Evolutionary conservation across 2,329 filamentous ascomycete species (phyloP).

Genomic region (Periconia digitata): DNA sequence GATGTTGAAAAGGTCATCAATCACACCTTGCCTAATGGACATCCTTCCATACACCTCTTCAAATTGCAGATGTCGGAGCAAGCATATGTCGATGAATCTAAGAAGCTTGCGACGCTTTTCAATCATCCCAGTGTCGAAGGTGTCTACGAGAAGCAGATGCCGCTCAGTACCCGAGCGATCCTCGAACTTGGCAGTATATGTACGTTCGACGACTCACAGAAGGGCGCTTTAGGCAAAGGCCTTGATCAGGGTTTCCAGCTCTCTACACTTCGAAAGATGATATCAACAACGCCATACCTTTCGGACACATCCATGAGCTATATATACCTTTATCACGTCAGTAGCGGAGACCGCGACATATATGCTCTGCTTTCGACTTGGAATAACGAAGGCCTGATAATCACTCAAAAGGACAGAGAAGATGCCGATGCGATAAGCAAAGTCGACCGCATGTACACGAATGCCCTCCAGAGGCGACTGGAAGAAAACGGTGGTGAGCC

Average conservation of each 20-base stretch:
- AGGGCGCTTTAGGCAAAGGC: conserved; percentile 87
- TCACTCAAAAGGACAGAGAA: conserved; percentile 81
- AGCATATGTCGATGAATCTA: conserved; percentile 78
- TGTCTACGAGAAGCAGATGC: conserved; percentile 92
- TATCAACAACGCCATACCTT: conserved; percentile 73
- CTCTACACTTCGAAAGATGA: conserved; percentile 67
- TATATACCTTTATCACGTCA: conserved; percentile 90
- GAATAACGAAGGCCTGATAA: conserved; percentile 76
- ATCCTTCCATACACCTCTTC: conserved; percentile 91
- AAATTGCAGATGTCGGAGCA: conserved; percentile 89
- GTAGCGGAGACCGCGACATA: conserved; percentile 85
- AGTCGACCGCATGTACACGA: conserved; percentile 81
- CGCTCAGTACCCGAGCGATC: conserved; percentile 81
- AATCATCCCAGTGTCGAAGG: conserved; percentile 94
- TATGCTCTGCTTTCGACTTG: conserved; percentile 91
- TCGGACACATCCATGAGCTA: conserved; percentile 75
- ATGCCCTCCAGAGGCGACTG: conserved; percentile 67
- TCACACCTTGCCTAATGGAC: conserved; percentile 90
- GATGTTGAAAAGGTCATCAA: conserved; percentile 91
- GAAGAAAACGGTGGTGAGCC: conserved; percentile 68
- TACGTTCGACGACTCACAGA: conserved; percentile 87
- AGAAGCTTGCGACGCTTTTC: conserved; percentile 80
- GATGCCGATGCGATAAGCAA: conserved; percentile 89
- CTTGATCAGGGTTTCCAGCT: conserved; percentile 94
- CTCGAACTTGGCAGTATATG: conserved; percentile 88